Evolutionary conservation across 805 yeast species (phyloP).

Genomic region (Ogataea methanolica): DNA sequence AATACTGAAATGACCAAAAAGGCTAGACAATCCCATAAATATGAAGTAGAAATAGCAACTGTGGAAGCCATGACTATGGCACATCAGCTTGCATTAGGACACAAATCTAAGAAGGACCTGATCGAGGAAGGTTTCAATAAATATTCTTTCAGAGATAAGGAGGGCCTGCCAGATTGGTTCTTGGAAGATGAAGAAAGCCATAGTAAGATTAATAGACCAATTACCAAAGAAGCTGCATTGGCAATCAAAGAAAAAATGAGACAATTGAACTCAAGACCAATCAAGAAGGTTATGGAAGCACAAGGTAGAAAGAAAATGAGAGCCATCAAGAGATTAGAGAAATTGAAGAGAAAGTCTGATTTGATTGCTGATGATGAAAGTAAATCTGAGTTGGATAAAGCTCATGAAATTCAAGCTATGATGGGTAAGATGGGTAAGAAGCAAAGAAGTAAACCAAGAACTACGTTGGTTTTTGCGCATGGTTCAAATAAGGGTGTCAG

Average conservation of each 20-base stretch:
- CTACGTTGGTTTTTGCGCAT: conserved; percentile 81
- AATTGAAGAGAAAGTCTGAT: conserved; percentile 89
- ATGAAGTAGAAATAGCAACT: conserved; percentile 78
- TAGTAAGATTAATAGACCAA: conserved; percentile 82
- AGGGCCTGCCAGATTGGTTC: conserved; percentile 96
- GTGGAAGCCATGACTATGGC: conserved; percentile 98
- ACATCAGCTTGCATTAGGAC: conserved; percentile 89
- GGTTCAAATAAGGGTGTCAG: conserved; percentile 81
- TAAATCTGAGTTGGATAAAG: conserved; percentile 89
- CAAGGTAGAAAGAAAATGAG: conserved; percentile 94
- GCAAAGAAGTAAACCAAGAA: conserved; percentile 67
- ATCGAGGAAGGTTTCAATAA: conserved; percentile 91
- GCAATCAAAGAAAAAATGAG: conserved; percentile 72
- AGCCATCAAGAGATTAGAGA: conserved; percentile 81
- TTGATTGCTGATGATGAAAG: conserved; percentile 81
- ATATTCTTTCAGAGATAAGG: conserved; percentile 86
- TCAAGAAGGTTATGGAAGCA: conserved; percentile 97
- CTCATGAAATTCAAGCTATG: conserved; percentile 84
- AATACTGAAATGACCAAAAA: conserved; percentile 35
- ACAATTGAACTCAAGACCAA: conserved; percentile 93
- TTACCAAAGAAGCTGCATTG: conserved; percentile 87
- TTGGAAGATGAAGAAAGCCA: conserved; percentile 86
- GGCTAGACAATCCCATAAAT: conserved; percentile 43
- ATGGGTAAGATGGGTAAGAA: conserved; percentile 70
- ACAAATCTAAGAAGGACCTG: conserved; percentile 75